Conservation (phyloP, 2,329 filamentous ascomycete genomes). For the Grosmannia serpens region DNA sequence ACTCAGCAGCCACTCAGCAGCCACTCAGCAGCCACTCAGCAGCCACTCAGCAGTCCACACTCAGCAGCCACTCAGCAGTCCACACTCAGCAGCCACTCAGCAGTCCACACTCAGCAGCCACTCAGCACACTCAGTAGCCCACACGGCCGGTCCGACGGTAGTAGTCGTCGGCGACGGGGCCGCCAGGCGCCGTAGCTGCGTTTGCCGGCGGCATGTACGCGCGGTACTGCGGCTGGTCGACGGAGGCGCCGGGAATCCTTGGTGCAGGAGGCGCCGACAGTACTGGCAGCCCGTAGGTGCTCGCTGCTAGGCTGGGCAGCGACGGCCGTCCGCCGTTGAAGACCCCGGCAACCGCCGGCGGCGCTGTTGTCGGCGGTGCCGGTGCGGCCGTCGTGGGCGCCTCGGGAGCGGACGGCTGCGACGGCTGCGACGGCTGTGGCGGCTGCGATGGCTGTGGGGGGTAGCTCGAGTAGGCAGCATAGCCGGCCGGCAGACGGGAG, state of each 20-base stretch:
- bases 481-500: slow-evolving; percentile 18
- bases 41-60: too few species aligned
- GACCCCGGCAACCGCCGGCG: slow-evolving; percentile 17
- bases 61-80: too few species aligned
- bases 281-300: background rate
- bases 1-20: too few species aligned
- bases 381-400: slow-evolving; percentile 7
- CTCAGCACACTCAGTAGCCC: slow-evolving; percentile 6
- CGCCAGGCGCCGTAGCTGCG: slow-evolving; percentile 23
- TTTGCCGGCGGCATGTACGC: slow-evolving; percentile 40
- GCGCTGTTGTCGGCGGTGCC: slow-evolving; percentile 16
- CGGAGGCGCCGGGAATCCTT: background rate
- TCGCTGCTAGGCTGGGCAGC: slow-evolving; percentile 23
- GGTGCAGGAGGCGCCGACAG: background rate
- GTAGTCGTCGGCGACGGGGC: slow-evolving; percentile 40
- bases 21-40: too few species aligned
- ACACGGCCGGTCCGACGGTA: slow-evolving; percentile 32
- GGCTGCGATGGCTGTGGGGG: slow-evolving; percentile 16
- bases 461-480: slow-evolving; percentile 28
- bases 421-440: slow-evolving; percentile 18
- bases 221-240: slow-evolving; percentile 41
- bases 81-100: too few species aligned
- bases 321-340: slow-evolving; percentile 34
- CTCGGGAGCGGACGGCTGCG: background rate
- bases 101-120: too few species aligned